Base-by-base conservation (phyloP, 495 filamentous ascomycete species). In the Thermothielavioides terrestris region DNA sequence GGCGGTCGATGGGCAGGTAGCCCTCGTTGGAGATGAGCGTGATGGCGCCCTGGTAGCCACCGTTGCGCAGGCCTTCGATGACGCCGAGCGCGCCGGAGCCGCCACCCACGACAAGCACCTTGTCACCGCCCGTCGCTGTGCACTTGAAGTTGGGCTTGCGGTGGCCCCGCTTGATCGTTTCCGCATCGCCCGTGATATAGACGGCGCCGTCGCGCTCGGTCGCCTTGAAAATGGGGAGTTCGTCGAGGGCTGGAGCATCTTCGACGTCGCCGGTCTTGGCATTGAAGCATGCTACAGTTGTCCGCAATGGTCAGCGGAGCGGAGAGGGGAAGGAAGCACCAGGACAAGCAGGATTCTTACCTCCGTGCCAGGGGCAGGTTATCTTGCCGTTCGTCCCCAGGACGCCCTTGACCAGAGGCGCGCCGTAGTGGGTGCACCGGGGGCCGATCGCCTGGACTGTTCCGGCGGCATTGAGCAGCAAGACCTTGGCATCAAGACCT, bases 341-440 rank as follows among this genome's bases (percentile, higher is more conserved):
- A 14, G 25, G 34, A 22, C 6, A 2, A 11, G n/a, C 14, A 4
- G 17, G 2, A 15, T 44, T 23, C 75, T 31, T 64, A 90, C 87
- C 87, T 71, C 89, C 89, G 66, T 95, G 89, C 92, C 94, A 97
- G 1, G 90, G 86, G 64, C 92, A 98, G 14, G 86, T 94, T 27
- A 98, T 68, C 39, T 88, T 71, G 1, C 92, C 92, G 56, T 89
- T 83, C 4, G 79, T 80, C 3, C 86, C 84, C 39, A 97, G 67
- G 11, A 97, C 80, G 30, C 92, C 92, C 40, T 83, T 79, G 54
- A 83, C 81, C 56, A 97, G 70, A 6, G 92, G 94, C 4, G 91
- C 92, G 4, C 71, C 89, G 63, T 91, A 95, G 76, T 96, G 92
- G 7, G 94, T 94, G 68, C 92, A 98, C 42, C 82, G 87, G n/a